Evolutionary conservation across 805 yeast genomes (phyloP), one percentile per base, ranked within the genome.

Genomic region (Candida michaelii): DNA sequence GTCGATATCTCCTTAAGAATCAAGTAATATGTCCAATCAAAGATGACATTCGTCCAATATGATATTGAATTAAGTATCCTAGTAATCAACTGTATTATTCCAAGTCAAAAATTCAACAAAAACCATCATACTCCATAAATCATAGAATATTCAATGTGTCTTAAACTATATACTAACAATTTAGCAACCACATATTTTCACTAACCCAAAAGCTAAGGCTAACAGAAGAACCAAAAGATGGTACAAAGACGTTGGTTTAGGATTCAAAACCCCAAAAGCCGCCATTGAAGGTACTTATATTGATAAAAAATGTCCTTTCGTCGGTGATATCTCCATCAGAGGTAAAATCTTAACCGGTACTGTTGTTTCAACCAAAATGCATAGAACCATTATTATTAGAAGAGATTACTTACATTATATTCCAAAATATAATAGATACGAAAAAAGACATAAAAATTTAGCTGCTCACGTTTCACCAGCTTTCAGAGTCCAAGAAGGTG

Each of bases 401-500:
- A 91, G 99, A 82, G 98, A 93, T 73, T 93, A 93, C 95, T 88
- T 93, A 74, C 99, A 93, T 82, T 93, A 89, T 82, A 87, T 93
- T 76, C 96, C 98, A 77, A 93, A 93, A 85, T 93, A 93, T 83
- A 93, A 91, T 96, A 90, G 99, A 87, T 93, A 89, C 88, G 99
- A 93, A 83, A 93, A 93, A 88, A 89, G 99, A 83, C 99, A 93
- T 88, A 93, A 93, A 93, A 93, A 93, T 85, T 83, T 93, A 56
- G 95, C 99, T 74, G 99, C 97, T 66, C 99, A 93, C 82, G 88
- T 93, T 68, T 91, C 98, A 59, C 99, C 99, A 79, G 98, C 98
- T 77, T 93, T 93, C 98, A 95, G 99, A 81, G 97, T 91, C 65
- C 79, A 79, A 74, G 98, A 90, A 74, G 99, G 99, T 83, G 99